Evolutionary conservation across 2,329 filamentous ascomycete species (phyloP), one percentile per base, ranked within the genome.

Genomic region (Cordyceps militaris): DNA sequence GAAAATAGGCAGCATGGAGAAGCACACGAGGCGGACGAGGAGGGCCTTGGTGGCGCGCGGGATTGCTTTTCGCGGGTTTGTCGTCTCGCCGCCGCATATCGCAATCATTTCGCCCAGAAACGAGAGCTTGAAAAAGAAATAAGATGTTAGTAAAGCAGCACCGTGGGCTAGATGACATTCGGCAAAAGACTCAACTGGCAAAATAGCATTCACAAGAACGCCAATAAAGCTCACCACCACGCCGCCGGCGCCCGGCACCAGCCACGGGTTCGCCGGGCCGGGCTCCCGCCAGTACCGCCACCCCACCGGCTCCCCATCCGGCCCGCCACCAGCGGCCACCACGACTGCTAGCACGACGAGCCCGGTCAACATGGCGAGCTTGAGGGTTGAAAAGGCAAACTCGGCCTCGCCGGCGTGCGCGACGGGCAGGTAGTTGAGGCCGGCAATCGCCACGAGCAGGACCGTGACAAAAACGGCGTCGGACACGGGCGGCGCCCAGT

Each of bases 1-100:
- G 8, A 58, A 40, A 80, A 82, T 1, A 78, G 80, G 14, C 75
- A 81, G 60, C 76, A 78, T 42, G 28, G 40, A 55, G 28, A 55
- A 55, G 40, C 40, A 43, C n/a, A 46, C 8, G 21, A 57, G 55
- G 11, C 55, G 44, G 24, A 57, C 16, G 3, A 48, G 7, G 11
- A 58, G 49, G 14, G 56, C 56, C 30, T 30, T 52, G n/a, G 56
- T 36, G 4, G 55, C 55, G 10, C 24, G 40, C 8, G 55, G 55
- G 9, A 57, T 57, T 3, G 47, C 16, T 34, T 36, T 51, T 6
- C 32, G 34, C n/a, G 55, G 36, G 32, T 57, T 26, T 26, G 16
- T 44, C 9, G 55, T 50, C 13, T 57, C 46, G 55, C 55, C 46
- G 2, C 46, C 47, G 36, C 55, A 57, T 7, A 48, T 51, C 5